Evolutionary conservation across 202 grass and related monocot genomes (phyloP).

Genomic region (Schoenoplectus tabernaemontani): DNA sequence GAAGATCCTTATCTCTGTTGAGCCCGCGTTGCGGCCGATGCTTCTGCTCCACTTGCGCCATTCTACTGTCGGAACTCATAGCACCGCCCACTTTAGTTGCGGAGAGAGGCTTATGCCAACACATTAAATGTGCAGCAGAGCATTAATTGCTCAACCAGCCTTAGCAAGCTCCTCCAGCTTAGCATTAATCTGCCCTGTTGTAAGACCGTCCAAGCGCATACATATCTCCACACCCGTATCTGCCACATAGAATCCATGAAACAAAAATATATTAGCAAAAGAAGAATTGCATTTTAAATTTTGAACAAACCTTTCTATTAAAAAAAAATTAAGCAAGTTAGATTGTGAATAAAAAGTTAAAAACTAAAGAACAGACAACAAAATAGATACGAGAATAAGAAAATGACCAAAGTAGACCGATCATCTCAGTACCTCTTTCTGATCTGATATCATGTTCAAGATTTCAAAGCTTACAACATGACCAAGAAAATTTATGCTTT

Average conservation of each 20-base stretch:
- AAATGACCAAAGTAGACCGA: too few species aligned
- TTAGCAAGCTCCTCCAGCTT: slow-evolving; percentile 77
- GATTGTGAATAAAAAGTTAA: neutral
- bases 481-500: neutral
- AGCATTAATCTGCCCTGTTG: slow-evolving; percentile 64
- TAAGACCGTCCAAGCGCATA: slow-evolving; percentile 54
- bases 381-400: too few species aligned
- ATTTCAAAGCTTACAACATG: neutral
- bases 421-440: too few species aligned
- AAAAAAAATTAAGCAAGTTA: too few species aligned
- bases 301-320: neutral
- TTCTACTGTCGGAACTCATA: too few species aligned
- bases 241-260: slow-evolving; percentile 11
- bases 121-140: slow-evolving; percentile 8
- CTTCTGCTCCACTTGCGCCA: too few species aligned
- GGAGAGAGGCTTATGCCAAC: too few species aligned
- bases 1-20: too few species aligned
- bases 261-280: neutral
- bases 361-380: too few species aligned
- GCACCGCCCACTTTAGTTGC: too few species aligned
- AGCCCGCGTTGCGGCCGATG: too few species aligned
- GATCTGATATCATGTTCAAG: neutral
- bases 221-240: slow-evolving; percentile 89
- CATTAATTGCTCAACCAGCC: slow-evolving; percentile 32
- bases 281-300: neutral